A percentile compares a stretch with the other conserved stretches of the same genome.
These are phyloP conservation scores for Pseudogymnoascus sp. DNA, from an alignment of 2,329 filamentous ascomycete genomes.

Conservation along the genomic window DNA sequence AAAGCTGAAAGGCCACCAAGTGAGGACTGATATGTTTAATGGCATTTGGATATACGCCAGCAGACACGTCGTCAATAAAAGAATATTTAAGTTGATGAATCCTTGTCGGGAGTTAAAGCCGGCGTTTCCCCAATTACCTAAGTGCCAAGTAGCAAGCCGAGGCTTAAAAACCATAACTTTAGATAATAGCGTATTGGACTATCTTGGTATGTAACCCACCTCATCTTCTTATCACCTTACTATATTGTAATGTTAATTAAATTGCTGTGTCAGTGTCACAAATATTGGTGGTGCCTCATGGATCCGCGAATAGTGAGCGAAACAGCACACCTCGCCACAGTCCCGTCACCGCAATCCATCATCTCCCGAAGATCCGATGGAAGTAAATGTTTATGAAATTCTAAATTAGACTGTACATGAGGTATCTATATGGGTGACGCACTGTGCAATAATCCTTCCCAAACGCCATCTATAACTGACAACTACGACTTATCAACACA, in stretches of 20 bases:
- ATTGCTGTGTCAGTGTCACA: not conserved
- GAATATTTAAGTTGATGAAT: not conserved
- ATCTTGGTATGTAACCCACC: not conserved
- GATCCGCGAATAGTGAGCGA: not conserved
- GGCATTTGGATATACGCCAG: constrained; percentile 3
- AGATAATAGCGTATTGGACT: not conserved
- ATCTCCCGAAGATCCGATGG: not conserved
- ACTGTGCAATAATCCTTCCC: not conserved
- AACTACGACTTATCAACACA: constrained; percentile 5
- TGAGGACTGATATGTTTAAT: not conserved
- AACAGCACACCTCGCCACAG: not conserved
- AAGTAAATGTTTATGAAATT: not conserved
- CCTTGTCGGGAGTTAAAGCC: not conserved
- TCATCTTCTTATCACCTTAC: not conserved
- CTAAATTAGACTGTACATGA: not conserved
- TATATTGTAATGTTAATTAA: not conserved
- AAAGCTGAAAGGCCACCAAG: not conserved
- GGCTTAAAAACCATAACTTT: not conserved
- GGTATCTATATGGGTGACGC: constrained; percentile 2
- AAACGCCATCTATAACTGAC: not conserved
- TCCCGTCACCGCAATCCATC: not conserved
- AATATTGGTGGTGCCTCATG: not conserved
- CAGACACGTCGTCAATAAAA: not conserved
- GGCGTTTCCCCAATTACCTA: not conserved
- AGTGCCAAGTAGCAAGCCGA: constrained; percentile 3